Evolutionary conservation across 345 rosid genomes (phyloP), one percentile per base, ranked within the genome.

Genomic region (Hibiscus syriacus): DNA sequence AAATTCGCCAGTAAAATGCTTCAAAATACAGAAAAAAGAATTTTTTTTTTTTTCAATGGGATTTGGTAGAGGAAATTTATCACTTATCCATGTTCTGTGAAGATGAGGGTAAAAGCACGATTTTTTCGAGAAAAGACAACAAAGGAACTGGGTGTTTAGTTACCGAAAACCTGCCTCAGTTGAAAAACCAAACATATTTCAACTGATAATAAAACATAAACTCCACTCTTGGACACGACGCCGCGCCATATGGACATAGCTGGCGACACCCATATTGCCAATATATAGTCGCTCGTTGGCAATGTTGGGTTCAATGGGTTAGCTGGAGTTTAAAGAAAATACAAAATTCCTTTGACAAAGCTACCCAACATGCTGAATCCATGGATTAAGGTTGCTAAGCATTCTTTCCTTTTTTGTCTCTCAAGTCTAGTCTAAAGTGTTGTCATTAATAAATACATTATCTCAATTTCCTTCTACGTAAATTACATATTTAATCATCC

Each of bases 1-100:
- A 4, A 55, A 22, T 53, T 54, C 70, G 23, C 41, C 60, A 34
- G 30, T 45, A 70, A 43, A 49, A 26, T 46, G 61, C 61, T 62
- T 71, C 63, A 48, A 76, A 27, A 20, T 7, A 6, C 34, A 62
- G 70, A 46, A 32, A 8, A 20, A 55, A 43, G 5, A 25, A 43
- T 25, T 20, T 20, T 56, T 62, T 48, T 55, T 62, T 20, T 52
- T 20, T 25, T 20, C 52, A 57, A 23, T 27, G 55, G 34, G 64
- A 12, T 36, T 63, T 16, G 32, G 70, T 71, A 7, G 46, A 62
- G 62, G 17, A 17, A 43, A 70, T 17, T 30, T 14, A 8, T 36
- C 20, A 13, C 14, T 17, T 1, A 10, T 49, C 49, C 54, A 70
- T 66, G 50, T 22, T 20, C 13, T 11, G 30, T 38, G 29, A 14